These are phyloP conservation scores for Artemisia annua DNA, from an alignment of 129 eudicot species.

Conservation along the genomic window DNA sequence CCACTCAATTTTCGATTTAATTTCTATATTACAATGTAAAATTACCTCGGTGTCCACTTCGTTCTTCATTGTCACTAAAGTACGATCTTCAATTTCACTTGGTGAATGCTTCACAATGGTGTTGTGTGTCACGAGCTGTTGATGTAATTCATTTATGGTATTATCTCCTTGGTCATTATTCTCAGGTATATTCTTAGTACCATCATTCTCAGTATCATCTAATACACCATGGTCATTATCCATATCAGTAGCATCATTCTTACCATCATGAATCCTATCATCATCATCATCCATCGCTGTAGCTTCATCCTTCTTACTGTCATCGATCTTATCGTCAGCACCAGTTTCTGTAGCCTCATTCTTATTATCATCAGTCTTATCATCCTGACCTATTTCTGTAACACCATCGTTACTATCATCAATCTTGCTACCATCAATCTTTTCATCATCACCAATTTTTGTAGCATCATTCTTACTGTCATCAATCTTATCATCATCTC, in stretches of 20 bases:
- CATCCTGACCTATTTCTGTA: not conserved
- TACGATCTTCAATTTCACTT: constrained; percentile 35
- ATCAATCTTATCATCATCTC: constrained; percentile 22
- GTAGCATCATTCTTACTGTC: constrained; percentile 21
- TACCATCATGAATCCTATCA: constrained; percentile 20
- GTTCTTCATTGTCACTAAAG: constrained; percentile 35
- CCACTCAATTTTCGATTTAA: constrained; percentile 10
- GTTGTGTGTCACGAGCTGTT: constrained; percentile 37
- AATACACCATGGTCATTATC: constrained; percentile 23
- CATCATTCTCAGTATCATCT: constrained; percentile 24
- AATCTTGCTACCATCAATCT: not conserved
- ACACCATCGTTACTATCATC: not conserved
- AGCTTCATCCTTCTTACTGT: constrained; percentile 23
- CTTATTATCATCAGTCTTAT: not conserved
- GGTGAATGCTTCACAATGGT: constrained; percentile 34
- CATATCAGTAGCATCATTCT: constrained; percentile 22
- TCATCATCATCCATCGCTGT: constrained; percentile 12
- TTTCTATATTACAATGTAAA: constrained; percentile 8
- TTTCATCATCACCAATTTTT: not conserved
- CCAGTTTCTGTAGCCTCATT: constrained; percentile 22
- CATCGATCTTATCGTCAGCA: constrained; percentile 25
- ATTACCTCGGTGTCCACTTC: constrained; percentile 41
- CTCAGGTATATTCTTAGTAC: constrained; percentile 29
- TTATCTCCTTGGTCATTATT: constrained; percentile 24
- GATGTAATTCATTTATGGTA: constrained; percentile 32